phyloP scores from a whole-genome alignment of 2,329 filamentous ascomycete genomes.

The Fusarium metavorans region DNA sequence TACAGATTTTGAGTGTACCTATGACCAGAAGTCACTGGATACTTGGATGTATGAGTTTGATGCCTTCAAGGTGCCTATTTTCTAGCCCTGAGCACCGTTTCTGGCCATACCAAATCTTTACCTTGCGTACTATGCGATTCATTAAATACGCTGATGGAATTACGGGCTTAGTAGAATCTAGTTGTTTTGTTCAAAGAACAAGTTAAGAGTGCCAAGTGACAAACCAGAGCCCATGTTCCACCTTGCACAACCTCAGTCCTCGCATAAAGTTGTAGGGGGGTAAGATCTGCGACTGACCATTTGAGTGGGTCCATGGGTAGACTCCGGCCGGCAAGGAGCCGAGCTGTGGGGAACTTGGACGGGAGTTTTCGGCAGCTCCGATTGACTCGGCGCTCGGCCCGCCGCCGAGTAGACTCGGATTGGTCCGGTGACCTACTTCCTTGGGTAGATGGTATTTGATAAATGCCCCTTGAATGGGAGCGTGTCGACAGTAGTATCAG shows the following conservation, averaged over 20 bases:
- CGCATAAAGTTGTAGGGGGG: background rate
- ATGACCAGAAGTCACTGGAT: slow-evolving; percentile 25
- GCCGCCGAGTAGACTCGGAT: background rate
- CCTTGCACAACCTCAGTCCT: background rate
- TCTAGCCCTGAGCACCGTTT: background rate
- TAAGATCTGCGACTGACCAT: background rate
- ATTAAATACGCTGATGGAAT: too few relatives aligned
- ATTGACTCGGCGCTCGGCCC: background rate
- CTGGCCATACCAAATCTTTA: too few relatives aligned
- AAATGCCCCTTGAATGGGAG: background rate
- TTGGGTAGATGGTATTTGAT: background rate
- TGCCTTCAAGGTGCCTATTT: slow-evolving; percentile 26
- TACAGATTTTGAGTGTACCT: slow-evolving; percentile 11
- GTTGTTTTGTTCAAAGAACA: too few relatives aligned
- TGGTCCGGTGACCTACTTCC: background rate
- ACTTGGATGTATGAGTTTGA: slow-evolving; percentile 28
- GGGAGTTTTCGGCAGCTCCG: background rate
- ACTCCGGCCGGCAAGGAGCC: background rate
- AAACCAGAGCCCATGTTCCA: too few relatives aligned
- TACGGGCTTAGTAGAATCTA: too few relatives aligned
- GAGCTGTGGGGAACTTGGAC: background rate
- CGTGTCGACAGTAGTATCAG: background rate
- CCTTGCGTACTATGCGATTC: too few relatives aligned
- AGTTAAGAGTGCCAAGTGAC: too few relatives aligned
- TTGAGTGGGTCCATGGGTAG: too few relatives aligned